Evolutionary conservation across 805 yeast species (phyloP).

Genomic region (Wickerhamiella kurtzmanii): DNA sequence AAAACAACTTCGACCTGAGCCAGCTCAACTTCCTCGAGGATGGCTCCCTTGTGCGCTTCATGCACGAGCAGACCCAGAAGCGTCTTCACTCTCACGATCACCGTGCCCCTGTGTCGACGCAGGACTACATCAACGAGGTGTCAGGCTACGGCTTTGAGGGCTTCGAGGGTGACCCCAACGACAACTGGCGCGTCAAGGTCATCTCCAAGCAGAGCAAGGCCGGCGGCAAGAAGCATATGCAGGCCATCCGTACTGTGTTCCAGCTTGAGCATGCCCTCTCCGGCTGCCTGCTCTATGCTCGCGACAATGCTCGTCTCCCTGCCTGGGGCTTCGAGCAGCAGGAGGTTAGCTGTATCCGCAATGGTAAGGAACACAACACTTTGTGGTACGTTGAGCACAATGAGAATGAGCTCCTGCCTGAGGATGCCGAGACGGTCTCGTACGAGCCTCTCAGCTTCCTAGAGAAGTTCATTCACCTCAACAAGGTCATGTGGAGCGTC

Average conservation of each 20-base stretch:
- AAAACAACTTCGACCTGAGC: slow-evolving; percentile 19
- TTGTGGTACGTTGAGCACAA: slow-evolving; percentile 65
- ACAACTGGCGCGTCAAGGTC: slow-evolving; percentile 53
- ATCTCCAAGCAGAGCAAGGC: slow-evolving; percentile 28
- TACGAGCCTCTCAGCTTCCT: slow-evolving; percentile 32
- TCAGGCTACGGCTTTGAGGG: slow-evolving; percentile 54
- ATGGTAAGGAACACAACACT: slow-evolving; percentile 54
- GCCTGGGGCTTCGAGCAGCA: slow-evolving; percentile 73
- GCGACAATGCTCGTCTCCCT: slow-evolving; percentile 53
- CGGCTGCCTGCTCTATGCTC: slow-evolving; percentile 61
- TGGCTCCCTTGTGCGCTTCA: slow-evolving; percentile 48
- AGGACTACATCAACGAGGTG: slow-evolving; percentile 80
- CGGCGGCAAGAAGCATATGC: slow-evolving; percentile 26
- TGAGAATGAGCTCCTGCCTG: slow-evolving; percentile 36
- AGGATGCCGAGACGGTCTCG: slow-evolving; percentile 25
- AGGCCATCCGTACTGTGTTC: slow-evolving; percentile 57
- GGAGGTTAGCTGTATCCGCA: slow-evolving; percentile 76
- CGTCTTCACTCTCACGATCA: slow-evolving; percentile 57
- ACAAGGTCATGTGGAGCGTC: slow-evolving; percentile 40
- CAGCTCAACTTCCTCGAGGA: slow-evolving; percentile 36
- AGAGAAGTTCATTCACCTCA: slow-evolving; percentile 42
- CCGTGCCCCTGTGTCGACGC: slow-evolving; percentile 81
- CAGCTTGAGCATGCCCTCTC: slow-evolving; percentile 54
- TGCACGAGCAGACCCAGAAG: slow-evolving; percentile 55
- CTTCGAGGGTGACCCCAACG: slow-evolving; percentile 52